Evolutionary conservation across 805 yeast genomes (phyloP).

Genomic region (Candida hungchunana): DNA sequence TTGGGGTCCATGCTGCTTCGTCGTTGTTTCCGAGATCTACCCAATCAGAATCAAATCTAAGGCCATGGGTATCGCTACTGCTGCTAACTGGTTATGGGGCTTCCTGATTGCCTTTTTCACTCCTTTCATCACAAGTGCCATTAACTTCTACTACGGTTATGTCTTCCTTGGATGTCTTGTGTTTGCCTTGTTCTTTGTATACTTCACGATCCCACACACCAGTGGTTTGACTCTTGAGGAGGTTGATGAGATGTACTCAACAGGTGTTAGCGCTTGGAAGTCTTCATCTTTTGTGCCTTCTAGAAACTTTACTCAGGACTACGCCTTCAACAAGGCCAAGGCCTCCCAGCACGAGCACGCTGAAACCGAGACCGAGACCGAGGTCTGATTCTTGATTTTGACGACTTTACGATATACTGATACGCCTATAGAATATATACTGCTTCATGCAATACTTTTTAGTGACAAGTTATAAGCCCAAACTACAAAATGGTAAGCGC

Average conservation of each 20-base stretch:
- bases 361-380: slow-evolving; percentile 3
- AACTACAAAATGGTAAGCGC: neutral
- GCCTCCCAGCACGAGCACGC: slow-evolving; percentile 17
- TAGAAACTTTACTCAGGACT: slow-evolving; percentile 26
- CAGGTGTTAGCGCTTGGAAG: slow-evolving; percentile 40
- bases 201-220: slow-evolving; percentile 73
- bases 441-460: too few relatives aligned
- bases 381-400: slow-evolving; percentile 1
- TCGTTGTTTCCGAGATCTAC: slow-evolving; percentile 62
- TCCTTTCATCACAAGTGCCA: slow-evolving; percentile 63
- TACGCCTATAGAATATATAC: neutral
- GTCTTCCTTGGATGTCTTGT: slow-evolving; percentile 58
- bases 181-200: slow-evolving; percentile 58
- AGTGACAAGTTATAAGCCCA: too few relatives aligned
- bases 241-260: slow-evolving; percentile 60
- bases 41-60: slow-evolving; percentile 66
- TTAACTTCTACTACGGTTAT: slow-evolving; percentile 72
- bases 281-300: slow-evolving; percentile 51
- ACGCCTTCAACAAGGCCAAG: slow-evolving; percentile 24
- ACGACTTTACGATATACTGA: neutral
- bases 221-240: slow-evolving; percentile 80
- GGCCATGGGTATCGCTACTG: slow-evolving; percentile 55
- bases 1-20: slow-evolving; percentile 69
- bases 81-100: slow-evolving; percentile 65
- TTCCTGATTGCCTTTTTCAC: slow-evolving; percentile 63